Evolutionary conservation across 1,284 basidiomycete species (phyloP).

Genomic region (Tilletia caries): DNA sequence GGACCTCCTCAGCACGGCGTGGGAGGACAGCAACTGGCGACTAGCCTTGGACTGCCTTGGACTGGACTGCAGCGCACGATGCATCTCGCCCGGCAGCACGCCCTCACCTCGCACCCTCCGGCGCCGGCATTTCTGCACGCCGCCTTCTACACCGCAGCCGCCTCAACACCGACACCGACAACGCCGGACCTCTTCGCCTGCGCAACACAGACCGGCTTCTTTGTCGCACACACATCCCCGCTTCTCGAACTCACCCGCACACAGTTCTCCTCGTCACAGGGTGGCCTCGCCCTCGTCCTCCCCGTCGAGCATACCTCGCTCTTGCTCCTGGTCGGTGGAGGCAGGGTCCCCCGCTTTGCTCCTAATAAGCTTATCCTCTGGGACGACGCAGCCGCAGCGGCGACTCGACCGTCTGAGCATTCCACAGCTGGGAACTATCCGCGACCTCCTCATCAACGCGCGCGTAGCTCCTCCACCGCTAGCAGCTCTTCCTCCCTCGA

Average conservation of each 20-base stretch:
- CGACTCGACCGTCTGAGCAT: not conserved
- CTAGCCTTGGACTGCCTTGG: too few relatives aligned
- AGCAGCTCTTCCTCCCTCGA: too few relatives aligned
- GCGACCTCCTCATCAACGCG: too few relatives aligned
- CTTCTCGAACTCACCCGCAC: slow-evolving; percentile 9
- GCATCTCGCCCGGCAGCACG: slow-evolving; percentile 2
- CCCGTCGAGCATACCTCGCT: slow-evolving; percentile 37
- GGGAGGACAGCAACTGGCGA: too few relatives aligned
- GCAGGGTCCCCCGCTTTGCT: slow-evolving; percentile 41
- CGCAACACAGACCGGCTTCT: slow-evolving; percentile 39
- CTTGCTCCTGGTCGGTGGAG: slow-evolving; percentile 44
- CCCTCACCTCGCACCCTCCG: slow-evolving; percentile 1
- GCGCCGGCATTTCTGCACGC: slow-evolving; percentile 9
- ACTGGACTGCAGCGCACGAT: not conserved
- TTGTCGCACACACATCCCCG: slow-evolving; percentile 35
- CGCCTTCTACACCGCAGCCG: not conserved
- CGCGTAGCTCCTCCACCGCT: too few relatives aligned
- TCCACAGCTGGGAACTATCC: too few relatives aligned
- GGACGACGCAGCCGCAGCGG: slow-evolving; percentile 37
- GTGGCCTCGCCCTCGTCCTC: slow-evolving; percentile 33
- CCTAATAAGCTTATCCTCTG: slow-evolving; percentile 48
- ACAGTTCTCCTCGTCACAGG: slow-evolving; percentile 33
- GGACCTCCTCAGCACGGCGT: too few relatives aligned
- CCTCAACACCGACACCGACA: not conserved
- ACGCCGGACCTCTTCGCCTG: slow-evolving; percentile 35